phyloP scores from a whole-genome alignment of 768 basidiomycete species.

The Boletus coccyginus region DNA sequence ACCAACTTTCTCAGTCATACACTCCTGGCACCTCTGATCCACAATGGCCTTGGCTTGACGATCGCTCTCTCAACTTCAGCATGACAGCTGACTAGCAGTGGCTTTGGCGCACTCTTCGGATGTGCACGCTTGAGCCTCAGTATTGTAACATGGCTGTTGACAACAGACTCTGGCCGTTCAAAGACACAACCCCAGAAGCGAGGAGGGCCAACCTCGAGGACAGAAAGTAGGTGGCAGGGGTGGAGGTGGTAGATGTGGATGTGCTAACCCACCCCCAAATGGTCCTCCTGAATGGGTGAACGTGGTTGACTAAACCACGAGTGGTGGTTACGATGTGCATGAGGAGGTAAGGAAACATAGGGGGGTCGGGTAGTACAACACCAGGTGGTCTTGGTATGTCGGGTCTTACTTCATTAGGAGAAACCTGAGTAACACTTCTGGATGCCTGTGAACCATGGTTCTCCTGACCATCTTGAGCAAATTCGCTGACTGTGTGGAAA shows the following conservation, averaged over 20 bases:
- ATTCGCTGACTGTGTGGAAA: constrained; percentile 49
- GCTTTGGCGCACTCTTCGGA: not conserved
- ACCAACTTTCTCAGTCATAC: constrained; percentile 28
- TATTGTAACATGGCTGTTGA: constrained; percentile 4
- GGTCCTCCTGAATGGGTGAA: constrained; percentile 6
- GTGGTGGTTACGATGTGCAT: constrained; percentile 19
- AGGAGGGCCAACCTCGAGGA: constrained; percentile 23
- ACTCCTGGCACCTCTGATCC: constrained; percentile 27
- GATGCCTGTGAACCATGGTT: constrained; percentile 1
- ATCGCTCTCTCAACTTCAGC: constrained; percentile 60
- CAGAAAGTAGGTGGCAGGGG: not conserved
- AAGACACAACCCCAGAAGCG: constrained; percentile 14
- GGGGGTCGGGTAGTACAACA: constrained; percentile 11
- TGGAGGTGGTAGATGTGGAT: constrained; percentile 19
- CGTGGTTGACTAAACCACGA: constrained; percentile 24
- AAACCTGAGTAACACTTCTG: not conserved
- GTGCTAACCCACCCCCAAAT: constrained; percentile 19
- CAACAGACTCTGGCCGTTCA: not conserved
- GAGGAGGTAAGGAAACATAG: constrained; percentile 16
- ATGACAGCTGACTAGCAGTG: constrained; percentile 5
- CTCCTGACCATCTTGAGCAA: constrained; percentile 22
- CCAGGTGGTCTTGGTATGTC: constrained; percentile 8
- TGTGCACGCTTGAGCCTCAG: constrained; percentile 13
- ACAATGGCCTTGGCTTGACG: constrained; percentile 53
- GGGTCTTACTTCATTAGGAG: not conserved